Evolutionary conservation across 805 yeast genomes (phyloP), one percentile per base, ranked within the genome.

Genomic region (Starmerella etchellsii): DNA sequence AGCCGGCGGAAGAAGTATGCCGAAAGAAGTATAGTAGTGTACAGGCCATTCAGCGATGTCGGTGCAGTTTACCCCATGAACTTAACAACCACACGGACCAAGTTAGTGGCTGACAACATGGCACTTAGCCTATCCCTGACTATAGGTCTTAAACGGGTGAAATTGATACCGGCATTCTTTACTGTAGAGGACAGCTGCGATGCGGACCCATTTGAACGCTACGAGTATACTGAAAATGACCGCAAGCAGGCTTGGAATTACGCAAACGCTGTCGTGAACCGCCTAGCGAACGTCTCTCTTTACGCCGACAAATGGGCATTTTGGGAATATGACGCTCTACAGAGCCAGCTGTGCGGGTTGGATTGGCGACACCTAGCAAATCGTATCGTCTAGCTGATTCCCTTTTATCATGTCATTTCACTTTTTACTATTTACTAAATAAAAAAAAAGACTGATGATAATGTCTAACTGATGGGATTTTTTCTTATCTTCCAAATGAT

Each of bases 1-100:
- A 81, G 73, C 57, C 65, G 85, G 49, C 63, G 76, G 31, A 67
- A 68, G 47, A 67, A 69, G 47, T 76, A 70, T 50, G 71, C 73
- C 0, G 55, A 54, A 11, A 60, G 74, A 37, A 57, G 65, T 23
- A 37, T 67, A 10, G 64, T 70, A 1, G 52, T 74, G 6, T 75
- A 65, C 51, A 59, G 71, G 14, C 82, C 84, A 0, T 61, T 66
- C 16, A 67, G 74, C 0, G 71, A 72, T 59, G 71, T 80, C 2
- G 88, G 87, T 5, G 84, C 76, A 0, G 49, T 79, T 2, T 80
- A 68, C 55, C 66, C 66, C 40, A 25, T 13, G 46, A 51, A 31
- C 25, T 9, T 7, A 20, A 21, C 59, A 3, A 53, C 44, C 4
- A 80, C 83, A 0, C 43, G 77, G 3, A 49, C 64, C 27, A 84